These are phyloP conservation scores for Penicillium mononematosum DNA, from an alignment of 495 filamentous ascomycete genomes.

Conservation along the genomic window DNA sequence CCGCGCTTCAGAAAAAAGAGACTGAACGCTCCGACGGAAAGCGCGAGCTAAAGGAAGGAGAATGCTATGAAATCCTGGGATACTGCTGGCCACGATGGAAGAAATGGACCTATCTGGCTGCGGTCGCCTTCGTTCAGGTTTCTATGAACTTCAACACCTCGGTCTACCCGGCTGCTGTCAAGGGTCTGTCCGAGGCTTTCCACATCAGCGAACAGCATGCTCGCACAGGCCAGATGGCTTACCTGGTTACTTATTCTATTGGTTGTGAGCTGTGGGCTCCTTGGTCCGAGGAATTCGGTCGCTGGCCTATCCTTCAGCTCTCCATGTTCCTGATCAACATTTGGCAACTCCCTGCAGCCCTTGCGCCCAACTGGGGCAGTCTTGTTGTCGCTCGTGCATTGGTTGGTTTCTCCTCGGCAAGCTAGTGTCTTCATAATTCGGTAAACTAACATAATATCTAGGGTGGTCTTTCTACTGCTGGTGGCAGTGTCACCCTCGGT, in stretches of 20 bases:
- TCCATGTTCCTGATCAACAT: slow-evolving; percentile 70
- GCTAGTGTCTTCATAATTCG: not conserved
- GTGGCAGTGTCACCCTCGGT: slow-evolving; percentile 75
- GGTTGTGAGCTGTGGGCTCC: slow-evolving; percentile 81
- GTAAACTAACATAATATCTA: slow-evolving; percentile 12
- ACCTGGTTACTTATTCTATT: slow-evolving; percentile 70
- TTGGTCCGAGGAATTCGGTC: slow-evolving; percentile 74
- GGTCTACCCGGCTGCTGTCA: slow-evolving; percentile 43
- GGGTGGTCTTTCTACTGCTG: slow-evolving; percentile 58
- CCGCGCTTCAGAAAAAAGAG: not conserved
- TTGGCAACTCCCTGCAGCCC: slow-evolving; percentile 65
- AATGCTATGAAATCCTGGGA: slow-evolving; percentile 63
- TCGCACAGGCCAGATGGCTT: slow-evolving; percentile 63
- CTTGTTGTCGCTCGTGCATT: slow-evolving; percentile 63
- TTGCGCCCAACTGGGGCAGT: slow-evolving; percentile 66
- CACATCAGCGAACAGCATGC: slow-evolving; percentile 61
- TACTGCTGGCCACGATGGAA: slow-evolving; percentile 62
- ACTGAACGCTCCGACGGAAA: slow-evolving; percentile 39
- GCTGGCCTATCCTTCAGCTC: slow-evolving; percentile 67
- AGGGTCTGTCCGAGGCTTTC: slow-evolving; percentile 59
- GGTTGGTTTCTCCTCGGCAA: slow-evolving; percentile 24
- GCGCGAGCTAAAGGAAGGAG: slow-evolving; percentile 61
- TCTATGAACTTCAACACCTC: slow-evolving; percentile 71
- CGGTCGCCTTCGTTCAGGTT: slow-evolving; percentile 71
- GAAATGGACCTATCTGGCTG: slow-evolving; percentile 70